Percentiles rank a stretch among this genome's conserved stretches.
phyloP scores from a whole-genome alignment of 495 filamentous ascomycete species.

The Lasiosphaeris hirsuta region DNA sequence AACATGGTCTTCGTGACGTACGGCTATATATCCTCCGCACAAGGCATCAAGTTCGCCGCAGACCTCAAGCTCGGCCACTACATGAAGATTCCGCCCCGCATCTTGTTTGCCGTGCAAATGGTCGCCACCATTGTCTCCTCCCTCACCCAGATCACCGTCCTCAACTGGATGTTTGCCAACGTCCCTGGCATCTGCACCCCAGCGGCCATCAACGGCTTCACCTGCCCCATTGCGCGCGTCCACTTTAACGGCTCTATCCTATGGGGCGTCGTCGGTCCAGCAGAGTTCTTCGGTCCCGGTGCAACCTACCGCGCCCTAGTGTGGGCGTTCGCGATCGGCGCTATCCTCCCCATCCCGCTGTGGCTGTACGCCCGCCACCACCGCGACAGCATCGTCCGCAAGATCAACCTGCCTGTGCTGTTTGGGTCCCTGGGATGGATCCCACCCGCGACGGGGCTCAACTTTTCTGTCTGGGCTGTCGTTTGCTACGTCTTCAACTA shows the following conservation, averaged over 20 bases:
- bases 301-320: conserved; percentile 67
- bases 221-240: conserved; percentile 80
- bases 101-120: conserved; percentile 78
- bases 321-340: conserved; percentile 77
- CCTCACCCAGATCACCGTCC: conserved; percentile 73
- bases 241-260: conserved; percentile 88
- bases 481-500: conserved; percentile 84
- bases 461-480: conserved; percentile 77
- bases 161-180: conserved; percentile 86
- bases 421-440: conserved; percentile 77
- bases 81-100: conserved; percentile 86
- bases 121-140: conserved; percentile 74
- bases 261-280: conserved; percentile 82
- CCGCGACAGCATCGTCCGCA: conserved; percentile 51
- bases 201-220: conserved; percentile 77
- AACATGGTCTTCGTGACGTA: conserved; percentile 91
- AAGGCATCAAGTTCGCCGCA: conserved; percentile 82
- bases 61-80: conserved; percentile 89
- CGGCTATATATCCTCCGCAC: conserved; percentile 74
- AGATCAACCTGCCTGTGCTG: conserved; percentile 67
- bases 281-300: conserved; percentile 68
- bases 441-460: conserved; percentile 79
- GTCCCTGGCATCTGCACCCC: conserved; percentile 75
- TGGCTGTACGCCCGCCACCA: conserved; percentile 58
- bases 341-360: conserved; percentile 61